Evolutionary conservation across 768 basidiomycete genomes (phyloP).

Genomic region (Boletus pseudo-olivaceus): DNA sequence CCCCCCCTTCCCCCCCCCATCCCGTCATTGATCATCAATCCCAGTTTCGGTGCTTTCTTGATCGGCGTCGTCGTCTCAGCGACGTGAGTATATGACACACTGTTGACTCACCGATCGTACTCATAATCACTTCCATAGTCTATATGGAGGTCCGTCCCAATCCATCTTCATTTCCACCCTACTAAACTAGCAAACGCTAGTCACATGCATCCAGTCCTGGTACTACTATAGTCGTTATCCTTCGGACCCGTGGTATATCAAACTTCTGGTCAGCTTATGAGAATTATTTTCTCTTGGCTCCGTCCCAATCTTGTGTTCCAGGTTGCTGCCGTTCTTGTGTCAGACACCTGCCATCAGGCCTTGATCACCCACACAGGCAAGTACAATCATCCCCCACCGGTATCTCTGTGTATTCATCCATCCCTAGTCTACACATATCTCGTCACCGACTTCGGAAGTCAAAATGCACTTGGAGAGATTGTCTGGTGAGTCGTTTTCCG

Average conservation of each 20-base stretch:
- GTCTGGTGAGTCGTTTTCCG: constrained; percentile 40
- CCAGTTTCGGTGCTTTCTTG: constrained; percentile 51
- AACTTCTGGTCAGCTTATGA: constrained; percentile 39
- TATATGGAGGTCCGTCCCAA: constrained; percentile 46
- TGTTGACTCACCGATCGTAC: neutral
- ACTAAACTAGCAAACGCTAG: constrained; percentile 28
- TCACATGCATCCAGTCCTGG: constrained; percentile 55
- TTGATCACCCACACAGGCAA: constrained; percentile 54
- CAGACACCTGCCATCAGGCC: constrained; percentile 55
- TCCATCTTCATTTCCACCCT: neutral
- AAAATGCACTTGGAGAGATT: constrained; percentile 29
- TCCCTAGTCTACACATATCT: constrained; percentile 47
- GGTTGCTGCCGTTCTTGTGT: constrained; percentile 51
- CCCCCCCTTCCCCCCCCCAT: neutral
- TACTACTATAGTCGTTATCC: constrained; percentile 52
- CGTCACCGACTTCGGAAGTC: constrained; percentile 38
- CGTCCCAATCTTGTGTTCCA: constrained; percentile 17
- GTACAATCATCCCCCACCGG: neutral
- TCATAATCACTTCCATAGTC: constrained; percentile 28
- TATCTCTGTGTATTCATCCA: neutral
- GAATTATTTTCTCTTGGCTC: neutral
- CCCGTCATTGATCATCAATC: neutral
- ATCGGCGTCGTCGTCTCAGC: constrained; percentile 54
- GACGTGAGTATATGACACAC: constrained; percentile 36
- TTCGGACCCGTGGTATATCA: constrained; percentile 50